Evolutionary conservation across 2,329 filamentous ascomycete species (phyloP), one percentile per base, ranked within the genome.

Genomic region (Fusarium sublunatum): DNA sequence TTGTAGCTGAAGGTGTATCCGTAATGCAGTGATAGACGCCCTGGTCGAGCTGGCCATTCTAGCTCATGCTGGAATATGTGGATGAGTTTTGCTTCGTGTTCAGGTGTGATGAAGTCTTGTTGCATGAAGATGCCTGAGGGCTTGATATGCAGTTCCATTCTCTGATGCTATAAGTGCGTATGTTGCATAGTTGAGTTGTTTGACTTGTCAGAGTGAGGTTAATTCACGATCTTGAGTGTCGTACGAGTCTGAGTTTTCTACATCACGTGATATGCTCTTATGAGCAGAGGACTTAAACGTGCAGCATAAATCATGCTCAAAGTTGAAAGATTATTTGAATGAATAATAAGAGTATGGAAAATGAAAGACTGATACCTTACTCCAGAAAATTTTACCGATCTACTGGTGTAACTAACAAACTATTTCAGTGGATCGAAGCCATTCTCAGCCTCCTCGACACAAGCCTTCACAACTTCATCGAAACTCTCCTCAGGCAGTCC

Each of bases 1-100:
- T 83, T 84, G 69, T 86, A 86, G 75, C 83, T 81, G 67, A 86
- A 86, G 0, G 81, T 83, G 68, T 85, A 83, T 47, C 83, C 83
- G 63, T 82, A 86, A 68, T 86, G 83, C 0, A 85, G 74, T 0
- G 83, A 85, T 3, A 81, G 69, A 4, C 83, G 78, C 4, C 80
- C 81, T 28, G 72, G 64, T 26, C 80, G 76, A 6, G 74, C 73
- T 7, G 72, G 81, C 83, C 83, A 85, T 28, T 74, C 59, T 12
- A 85, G 74, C 41, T 81, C 71, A 55, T 79, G 65, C 36, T 65
- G 74, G 64, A 85, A 83, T 34, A 71, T 69, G 4, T 75, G 64
- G 44, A 84, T 67, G 3, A 84, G 78, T 2, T 70, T 52, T 25
- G 70, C 65, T 67, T 85, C 83, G 55, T 83, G 78, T 29, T 78